phyloP scores from a whole-genome alignment of 2,329 filamentous ascomycete genomes.

The Penicillium sp. region DNA sequence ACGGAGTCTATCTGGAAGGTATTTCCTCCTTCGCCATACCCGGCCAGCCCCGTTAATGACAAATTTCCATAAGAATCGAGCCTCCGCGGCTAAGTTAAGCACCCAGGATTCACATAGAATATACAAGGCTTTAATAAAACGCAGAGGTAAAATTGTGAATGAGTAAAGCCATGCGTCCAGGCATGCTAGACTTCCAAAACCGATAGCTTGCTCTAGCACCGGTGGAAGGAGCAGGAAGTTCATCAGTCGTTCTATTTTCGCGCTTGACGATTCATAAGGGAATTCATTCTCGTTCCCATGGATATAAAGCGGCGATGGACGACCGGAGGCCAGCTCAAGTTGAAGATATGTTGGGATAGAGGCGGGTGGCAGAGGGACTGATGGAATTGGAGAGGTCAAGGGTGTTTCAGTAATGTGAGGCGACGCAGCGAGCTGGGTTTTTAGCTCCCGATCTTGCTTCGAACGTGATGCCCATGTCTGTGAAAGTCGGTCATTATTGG shows the following conservation, averaged over 20 bases:
- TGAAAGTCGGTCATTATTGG: constrained; percentile 32
- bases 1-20: constrained; percentile 12
- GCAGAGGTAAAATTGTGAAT: constrained; percentile 88
- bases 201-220: constrained; percentile 78
- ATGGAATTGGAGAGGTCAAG: constrained; percentile 50
- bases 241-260: constrained; percentile 87
- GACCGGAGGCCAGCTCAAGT: constrained; percentile 61
- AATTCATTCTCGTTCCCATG: constrained; percentile 59
- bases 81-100: constrained; percentile 70
- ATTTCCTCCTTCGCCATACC: constrained; percentile 65
- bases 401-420: constrained; percentile 31
- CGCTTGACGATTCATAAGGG: constrained; percentile 87
- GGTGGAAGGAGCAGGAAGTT: constrained; percentile 84
- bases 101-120: constrained; percentile 79
- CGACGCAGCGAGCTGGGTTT: constrained; percentile 25
- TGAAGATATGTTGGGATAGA: constrained; percentile 67
- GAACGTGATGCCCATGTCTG: constrained; percentile 36
- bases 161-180: constrained; percentile 96
- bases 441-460: constrained; percentile 38
- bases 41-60: constrained; percentile 78
- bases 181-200: constrained; percentile 87
- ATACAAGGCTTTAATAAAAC: constrained; percentile 77
- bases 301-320: constrained; percentile 64
- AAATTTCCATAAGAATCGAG: constrained; percentile 69
- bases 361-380: constrained; percentile 60